phyloP scores from a whole-genome alignment of 192 early-diverging fungal species.

The Coemansia sp. region DNA sequence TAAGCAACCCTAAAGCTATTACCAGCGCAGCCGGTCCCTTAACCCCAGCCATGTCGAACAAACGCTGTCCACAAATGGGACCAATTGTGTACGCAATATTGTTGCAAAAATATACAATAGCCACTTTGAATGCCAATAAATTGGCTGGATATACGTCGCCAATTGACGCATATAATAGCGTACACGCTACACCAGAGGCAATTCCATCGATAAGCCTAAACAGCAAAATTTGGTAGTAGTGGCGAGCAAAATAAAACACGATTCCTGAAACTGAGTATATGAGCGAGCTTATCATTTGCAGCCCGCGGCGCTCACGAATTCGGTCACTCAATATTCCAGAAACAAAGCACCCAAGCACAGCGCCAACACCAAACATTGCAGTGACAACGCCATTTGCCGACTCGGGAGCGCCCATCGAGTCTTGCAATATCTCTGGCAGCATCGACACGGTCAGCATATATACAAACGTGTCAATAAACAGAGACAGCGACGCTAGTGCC shows the following conservation, averaged over 20 bases:
- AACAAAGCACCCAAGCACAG: constrained; percentile 12
- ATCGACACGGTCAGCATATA: constrained; percentile 32
- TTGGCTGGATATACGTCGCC: constrained; percentile 41
- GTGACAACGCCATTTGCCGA: constrained; percentile 42
- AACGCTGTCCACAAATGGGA: constrained; percentile 29
- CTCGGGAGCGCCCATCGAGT: constrained; percentile 25
- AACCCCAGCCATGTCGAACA: constrained; percentile 24
- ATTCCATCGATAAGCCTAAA: constrained; percentile 39
- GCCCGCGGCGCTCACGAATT: constrained; percentile 7
- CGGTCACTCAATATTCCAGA: constrained; percentile 27
- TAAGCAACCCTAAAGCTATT: constrained; percentile 27
- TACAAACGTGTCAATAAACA: constrained; percentile 44
- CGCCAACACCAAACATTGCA: constrained; percentile 39
- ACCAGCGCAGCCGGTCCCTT: constrained; percentile 24
- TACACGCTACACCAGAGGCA: constrained; percentile 32
- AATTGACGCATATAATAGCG: constrained; percentile 34
- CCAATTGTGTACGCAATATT: constrained; percentile 44
- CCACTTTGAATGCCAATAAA: constrained; percentile 40
- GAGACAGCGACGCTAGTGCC: constrained; percentile 31
- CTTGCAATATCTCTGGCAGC: constrained; percentile 34
- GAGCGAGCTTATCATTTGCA: constrained; percentile 22
- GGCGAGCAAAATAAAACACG: constrained; percentile 25
- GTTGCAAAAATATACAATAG: constrained; percentile 38
- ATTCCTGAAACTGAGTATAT: constrained; percentile 22
- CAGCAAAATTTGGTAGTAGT: constrained; percentile 36